Evolutionary conservation across 1,284 basidiomycete species (phyloP).

Genomic region (Cryptococcus neoformans): DNA sequence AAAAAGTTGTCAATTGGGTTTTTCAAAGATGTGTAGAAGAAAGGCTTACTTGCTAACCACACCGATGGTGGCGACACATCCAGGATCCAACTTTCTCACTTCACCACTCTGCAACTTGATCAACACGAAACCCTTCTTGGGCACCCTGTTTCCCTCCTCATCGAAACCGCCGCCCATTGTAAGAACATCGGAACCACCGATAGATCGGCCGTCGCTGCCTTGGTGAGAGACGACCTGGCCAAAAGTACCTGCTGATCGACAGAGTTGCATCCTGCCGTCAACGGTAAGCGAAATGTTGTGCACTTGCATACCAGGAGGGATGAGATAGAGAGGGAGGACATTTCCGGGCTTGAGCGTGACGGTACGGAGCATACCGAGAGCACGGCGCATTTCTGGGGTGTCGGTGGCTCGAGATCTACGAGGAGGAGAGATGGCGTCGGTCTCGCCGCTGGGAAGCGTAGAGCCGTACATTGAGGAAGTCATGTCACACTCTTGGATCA

Average conservation of each 20-base stretch:
- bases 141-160: constrained; percentile 23
- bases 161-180: constrained; percentile 32
- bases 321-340: constrained; percentile 84
- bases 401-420: constrained; percentile 12
- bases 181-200: constrained; percentile 40
- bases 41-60: constrained; percentile 73
- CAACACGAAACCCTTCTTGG: constrained; percentile 60
- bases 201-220: constrained; percentile 50
- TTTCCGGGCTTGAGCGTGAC: constrained; percentile 88
- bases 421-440: not conserved
- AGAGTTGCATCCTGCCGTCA: constrained; percentile 73
- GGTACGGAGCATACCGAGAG: constrained; percentile 81
- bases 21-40: too few relatives aligned
- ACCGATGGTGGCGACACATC: constrained; percentile 86
- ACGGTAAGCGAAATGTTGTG: constrained; percentile 81
- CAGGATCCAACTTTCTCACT: constrained; percentile 77
- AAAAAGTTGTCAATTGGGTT: too few relatives aligned
- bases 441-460: not conserved
- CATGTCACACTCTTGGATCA: constrained; percentile 62
- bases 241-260: constrained; percentile 84
- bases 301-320: constrained; percentile 87
- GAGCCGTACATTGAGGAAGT: constrained; percentile 32
- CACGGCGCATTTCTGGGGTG: constrained; percentile 43
- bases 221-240: constrained; percentile 74
- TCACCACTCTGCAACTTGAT: constrained; percentile 90